Evolutionary conservation across 345 rosid genomes (phyloP).

Genomic region (Linum lewisii): DNA sequence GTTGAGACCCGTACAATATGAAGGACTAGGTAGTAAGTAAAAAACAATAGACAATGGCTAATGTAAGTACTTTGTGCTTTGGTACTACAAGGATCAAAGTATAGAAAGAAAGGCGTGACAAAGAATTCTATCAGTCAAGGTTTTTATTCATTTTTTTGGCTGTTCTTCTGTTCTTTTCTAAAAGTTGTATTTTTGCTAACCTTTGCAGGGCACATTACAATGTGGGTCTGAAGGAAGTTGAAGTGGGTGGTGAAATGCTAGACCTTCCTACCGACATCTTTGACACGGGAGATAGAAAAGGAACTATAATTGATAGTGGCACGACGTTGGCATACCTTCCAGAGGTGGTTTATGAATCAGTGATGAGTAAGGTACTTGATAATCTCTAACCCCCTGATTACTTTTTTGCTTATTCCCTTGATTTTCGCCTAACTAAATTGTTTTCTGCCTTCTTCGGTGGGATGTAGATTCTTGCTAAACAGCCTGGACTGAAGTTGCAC

Average conservation of each 20-base stretch:
- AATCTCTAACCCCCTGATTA: background rate
- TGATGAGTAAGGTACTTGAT: slow-evolving; percentile 38
- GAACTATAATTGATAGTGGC: slow-evolving; percentile 85
- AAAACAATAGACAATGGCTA: background rate
- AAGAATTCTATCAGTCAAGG: too few species aligned
- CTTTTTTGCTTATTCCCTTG: background rate
- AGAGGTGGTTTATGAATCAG: slow-evolving; percentile 31
- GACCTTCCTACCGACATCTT: slow-evolving; percentile 47
- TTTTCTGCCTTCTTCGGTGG: slow-evolving; percentile 2
- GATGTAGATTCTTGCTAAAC: slow-evolving; percentile 18
- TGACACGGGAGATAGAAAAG: slow-evolving; percentile 33
- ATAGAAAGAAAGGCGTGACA: too few species aligned
- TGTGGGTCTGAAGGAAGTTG: slow-evolving; percentile 53
- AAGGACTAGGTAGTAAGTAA: background rate
- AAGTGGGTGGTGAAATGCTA: slow-evolving; percentile 49
- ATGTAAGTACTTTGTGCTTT: too few species aligned
- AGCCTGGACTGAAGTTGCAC: slow-evolving; percentile 19
- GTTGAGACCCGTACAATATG: background rate
- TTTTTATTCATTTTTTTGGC: too few species aligned
- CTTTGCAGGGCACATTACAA: slow-evolving; percentile 76
- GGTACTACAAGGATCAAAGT: too few species aligned
- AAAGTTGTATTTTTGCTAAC: slow-evolving; percentile 4
- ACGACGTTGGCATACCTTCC: slow-evolving; percentile 93
- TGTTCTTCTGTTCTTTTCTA: background rate
- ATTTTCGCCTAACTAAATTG: background rate